Evolutionary conservation across 305 asterid genomes (phyloP), one percentile per base, ranked within the genome.

Genomic region (Fraxinus ornus): DNA sequence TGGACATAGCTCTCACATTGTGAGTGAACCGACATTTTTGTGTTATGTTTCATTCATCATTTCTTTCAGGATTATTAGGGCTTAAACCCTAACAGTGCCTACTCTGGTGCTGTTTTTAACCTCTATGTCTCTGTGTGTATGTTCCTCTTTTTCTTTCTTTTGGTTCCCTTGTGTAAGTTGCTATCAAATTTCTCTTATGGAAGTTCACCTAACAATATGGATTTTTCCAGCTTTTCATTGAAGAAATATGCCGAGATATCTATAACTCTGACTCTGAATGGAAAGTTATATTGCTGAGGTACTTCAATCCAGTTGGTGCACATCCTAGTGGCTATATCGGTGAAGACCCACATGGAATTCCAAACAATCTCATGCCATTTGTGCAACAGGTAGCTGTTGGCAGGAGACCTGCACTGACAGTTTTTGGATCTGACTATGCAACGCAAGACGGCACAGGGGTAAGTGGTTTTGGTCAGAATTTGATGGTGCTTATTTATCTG

Each of bases 361-460:
- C 96, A 2, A 90, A 92, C 89, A 92, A 92, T 81, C 92, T 92
- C 82, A 92, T 91, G 94, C 96, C 96, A n/a, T 92, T 87, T 83
- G 89, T 91, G 74, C 93, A 89, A 21, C 96, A 92, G 87, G 94
- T 92, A 39, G 96, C 94, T 78, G 96, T 91, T 66, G 95, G 94
- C 22, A 90, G 95, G 86, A 84, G 86, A 55, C 91, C 90, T 30
- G 87, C 86, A 4, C 84, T 92, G 70, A 92, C 91, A 72, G 92
- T 92, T 83, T 90, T 81, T 83, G 95, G 95, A 82, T 88, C 86
- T 49, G 94, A 90, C 66, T 92, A 92, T 82, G 79, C 83, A 33
- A 92, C 94, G 4, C 86, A 87, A 81, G 95, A 92, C 68, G 95
- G 95, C 28, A 92, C 95, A 19, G 96, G 94, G 93, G 96, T 92